Evolutionary conservation across 140 eudicot genomes (phyloP), one percentile per base, ranked within the genome.

Genomic region (Erigeron philadelphicus): DNA sequence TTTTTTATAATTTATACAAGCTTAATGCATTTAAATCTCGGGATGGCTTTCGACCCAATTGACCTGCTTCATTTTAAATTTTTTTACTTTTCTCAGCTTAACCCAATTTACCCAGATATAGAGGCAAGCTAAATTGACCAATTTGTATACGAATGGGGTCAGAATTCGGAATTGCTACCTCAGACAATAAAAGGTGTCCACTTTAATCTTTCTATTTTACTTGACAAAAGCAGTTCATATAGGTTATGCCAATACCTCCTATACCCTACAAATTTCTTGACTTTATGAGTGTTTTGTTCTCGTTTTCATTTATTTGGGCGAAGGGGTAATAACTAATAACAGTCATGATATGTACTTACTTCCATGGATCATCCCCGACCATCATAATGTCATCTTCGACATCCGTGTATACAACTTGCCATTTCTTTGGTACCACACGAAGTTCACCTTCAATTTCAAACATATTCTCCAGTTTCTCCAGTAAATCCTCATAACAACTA

Each of bases 291-390:
- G 18, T 19, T 13, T 43, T 45, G 23, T 38, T 48, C 53, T 67
- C 64, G 19, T 49, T 72, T 52, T 73, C 21, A 2, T 15, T 56
- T 35, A 21, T 35, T n/a, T 35, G 66, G 58, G 11, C 40, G 48
- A 56, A 55, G 12, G 53, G 44, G 67, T 8, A 52, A 65, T 35
- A 21, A 21, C 25, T 8, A 52, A 65, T 15, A 40, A 46, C 6
- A 46, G 65, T 59, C 58, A 73, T 11, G 59, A 70, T 53, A 61
- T 70, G 76, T 80, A 84, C 86, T 86, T 83, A 92, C 98, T 79
- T 86, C 98, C 98, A 92, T 52, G 98, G 98, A 82, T 92, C 98
- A 63, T 92, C 98, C 17, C 98, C 98, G 50, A 92, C 98, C 95
- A 92, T 86, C 98, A 92, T 92, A 83, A 86, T 83, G 84, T 88